Base-by-base conservation (phyloP, 2,329 filamentous ascomycete species). In the Penicillium sp. region DNA sequence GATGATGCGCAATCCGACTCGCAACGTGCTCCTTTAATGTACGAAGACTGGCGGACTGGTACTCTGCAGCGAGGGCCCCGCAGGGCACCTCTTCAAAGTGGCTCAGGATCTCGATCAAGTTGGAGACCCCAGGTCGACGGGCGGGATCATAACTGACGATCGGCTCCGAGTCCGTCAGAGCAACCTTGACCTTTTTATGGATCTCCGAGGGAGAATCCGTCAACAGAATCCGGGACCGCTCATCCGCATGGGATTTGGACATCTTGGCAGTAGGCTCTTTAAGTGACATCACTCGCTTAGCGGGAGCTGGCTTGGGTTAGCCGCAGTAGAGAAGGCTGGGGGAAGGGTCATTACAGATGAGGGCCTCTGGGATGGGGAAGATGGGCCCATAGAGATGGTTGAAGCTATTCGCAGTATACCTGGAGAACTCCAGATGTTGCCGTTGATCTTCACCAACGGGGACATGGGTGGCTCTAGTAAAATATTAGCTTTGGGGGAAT, bases 381-480 rank as follows among this genome's bases (percentile, higher is more conserved):
- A 85, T 73, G 1, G 77, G 68, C 2, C 84, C 84, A 65, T 90
- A 91, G 2, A 84, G 75, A 69, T 90, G 82, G 74, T 98, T 97
- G 79, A 99, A 98, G 70, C 90, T 90, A 58, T 85, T 88, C 9
- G 89, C 95, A 61, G 92, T 89, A 70, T 96, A 88, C 52, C 95
- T 85, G 1, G 93, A 87, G 71, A 98, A 96, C 72, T 99, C 95
- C 22, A 99, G 84, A 75, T 99, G 95, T 68, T 99, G 95, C 55
- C 81, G 82, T 75, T 99, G 95, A 73, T 99, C 95, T 64, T 96
- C 90, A n/a, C 95, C 95, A 2, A 99, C 93, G 11, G 95, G 95
- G 24, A 99, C 93, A 76, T 97, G 91, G 1, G 93, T 97, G 59
- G 93, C 90, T 64, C 89, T 89, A 65, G 56, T 45, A 21, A 29